Evolutionary conservation across 352 stramenopile species (phyloP), one percentile per base, ranked within the genome.

Genomic region (Phytopythium sindhum): DNA sequence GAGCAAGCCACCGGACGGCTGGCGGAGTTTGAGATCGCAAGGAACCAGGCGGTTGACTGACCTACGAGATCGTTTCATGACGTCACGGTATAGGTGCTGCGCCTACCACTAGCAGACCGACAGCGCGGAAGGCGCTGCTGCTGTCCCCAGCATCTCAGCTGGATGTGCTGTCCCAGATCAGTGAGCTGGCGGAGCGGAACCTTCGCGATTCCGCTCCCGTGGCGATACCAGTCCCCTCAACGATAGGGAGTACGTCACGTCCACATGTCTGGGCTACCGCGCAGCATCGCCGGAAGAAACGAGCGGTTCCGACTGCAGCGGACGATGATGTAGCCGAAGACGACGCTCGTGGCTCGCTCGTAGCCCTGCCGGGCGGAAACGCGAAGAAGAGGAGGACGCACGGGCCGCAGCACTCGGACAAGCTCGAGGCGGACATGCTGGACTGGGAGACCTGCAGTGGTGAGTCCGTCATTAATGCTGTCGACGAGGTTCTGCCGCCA

Each of bases 131-230:
- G 23, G 67, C 82, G 54, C 42, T 89, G 29, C 28, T 77, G 52
- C 66, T 93, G 54, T 93, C 84, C 41, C 84, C 84, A 1, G 75
- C 71, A 19, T 90, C 84, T 21, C 84, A 93, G 56, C 66, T 93
- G 14, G 67, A 93, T 64, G 77, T 91, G 24, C 75, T 93, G 14
- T 88, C 84, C 2, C 80, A 91, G 63, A 89, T 93, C 60, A 93
- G 84, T 51, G 78, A 85, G 55, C 65, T 93, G 26, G 84, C 78
- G 4, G 81, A 87, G 48, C 66, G 45, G 47, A 66, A 72, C 21
- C 69, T 57, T 28, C 55, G 42, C 26, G 57, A 59, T 33, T 19
- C 61, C 29, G 28, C 5, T 4, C 6, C 14, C 5, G 24, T 19
- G 60, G 44, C 33, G 51, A 53, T 24, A 12, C 29, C 44, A 24